Base-by-base conservation (phyloP, 768 basidiomycete species). In the Rickenella mellea region DNA sequence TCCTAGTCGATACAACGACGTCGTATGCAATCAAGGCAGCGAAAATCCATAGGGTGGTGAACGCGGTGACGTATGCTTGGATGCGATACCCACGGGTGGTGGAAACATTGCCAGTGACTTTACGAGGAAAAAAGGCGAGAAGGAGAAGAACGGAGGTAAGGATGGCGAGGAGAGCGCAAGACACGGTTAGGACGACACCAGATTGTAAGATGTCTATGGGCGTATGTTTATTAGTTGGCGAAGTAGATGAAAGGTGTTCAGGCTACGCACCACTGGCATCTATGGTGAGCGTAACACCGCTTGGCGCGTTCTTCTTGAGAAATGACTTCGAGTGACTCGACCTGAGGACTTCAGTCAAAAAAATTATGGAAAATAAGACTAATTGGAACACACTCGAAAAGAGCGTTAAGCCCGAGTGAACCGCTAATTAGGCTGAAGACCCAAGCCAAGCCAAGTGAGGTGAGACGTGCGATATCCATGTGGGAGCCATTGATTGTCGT, bases 1-100 rank as follows among this genome's bases (percentile, higher is more conserved):
- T 52, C 29, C 63, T 64, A 43, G 54, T 73, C 17, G 67, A 66
- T 47, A 70, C 67, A 58, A 67, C 67, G 47, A 64, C 51, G 27
- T 69, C 67, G 44, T 69, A 71, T 6, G 68, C 61, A n/a, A 72
- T 65, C 44, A 73, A 61, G 27, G 67, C 60, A 22, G 64, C 71
- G 40, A 80, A 61, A 29, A 79, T 58, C 69, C 69, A 74, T 7
- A 61, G 17, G 21, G 63, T 52, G 50, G 66, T 60, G 51, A 75
- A 68, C 27, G 58, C 55, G 46, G 74, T 59, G 15, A 61, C n/a
- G 45, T 51, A 45, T 30, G 55, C 62, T 50, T 69, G 67, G n/a
- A 62, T 15, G 27, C 49, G 54, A 37, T 51, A 43, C 46, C 42
- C 46, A 17, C 43, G 46, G 39, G 43, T 48, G 22, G 47, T 26